These are phyloP conservation scores for Lepidium campestre DNA, from an alignment of 441 rosid species.

Conservation along the genomic window DNA sequence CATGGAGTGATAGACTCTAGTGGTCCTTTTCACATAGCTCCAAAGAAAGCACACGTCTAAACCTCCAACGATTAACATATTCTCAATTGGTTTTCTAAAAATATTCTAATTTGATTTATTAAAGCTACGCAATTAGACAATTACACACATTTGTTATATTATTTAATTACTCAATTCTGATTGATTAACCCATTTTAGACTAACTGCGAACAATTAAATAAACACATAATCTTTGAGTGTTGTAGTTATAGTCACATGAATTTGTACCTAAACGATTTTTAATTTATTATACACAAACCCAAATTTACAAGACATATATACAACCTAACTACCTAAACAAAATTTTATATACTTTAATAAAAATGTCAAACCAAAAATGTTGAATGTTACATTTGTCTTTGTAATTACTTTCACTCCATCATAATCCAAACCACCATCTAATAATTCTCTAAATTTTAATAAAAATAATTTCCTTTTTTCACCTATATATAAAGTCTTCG, in stretches of 20 bases:
- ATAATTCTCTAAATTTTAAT: background rate
- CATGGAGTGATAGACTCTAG: no score
- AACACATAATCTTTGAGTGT: conserved; percentile 16
- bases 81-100: background rate
- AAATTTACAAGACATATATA: conserved; percentile 14
- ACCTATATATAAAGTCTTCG: background rate
- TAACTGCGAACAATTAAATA: background rate
- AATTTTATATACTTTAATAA: background rate
- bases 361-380: conserved; percentile 16
- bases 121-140: background rate
- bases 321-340: conserved; percentile 14
- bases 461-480: background rate
- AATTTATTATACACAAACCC: conserved; percentile 14
- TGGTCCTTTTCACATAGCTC: background rate
- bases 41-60: conserved; percentile 12
- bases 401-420: conserved; percentile 22
- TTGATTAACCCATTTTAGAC: background rate
- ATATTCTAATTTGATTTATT: background rate
- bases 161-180: background rate
- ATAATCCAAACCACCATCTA: conserved; percentile 20
- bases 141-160: background rate
- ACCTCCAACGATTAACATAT: background rate
- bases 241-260: background rate
- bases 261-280: conserved; percentile 13
- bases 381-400: background rate